Evolutionary conservation across 1,139 yeast species (phyloP).

Genomic region (Kurtzmaniella quercitrusa): DNA sequence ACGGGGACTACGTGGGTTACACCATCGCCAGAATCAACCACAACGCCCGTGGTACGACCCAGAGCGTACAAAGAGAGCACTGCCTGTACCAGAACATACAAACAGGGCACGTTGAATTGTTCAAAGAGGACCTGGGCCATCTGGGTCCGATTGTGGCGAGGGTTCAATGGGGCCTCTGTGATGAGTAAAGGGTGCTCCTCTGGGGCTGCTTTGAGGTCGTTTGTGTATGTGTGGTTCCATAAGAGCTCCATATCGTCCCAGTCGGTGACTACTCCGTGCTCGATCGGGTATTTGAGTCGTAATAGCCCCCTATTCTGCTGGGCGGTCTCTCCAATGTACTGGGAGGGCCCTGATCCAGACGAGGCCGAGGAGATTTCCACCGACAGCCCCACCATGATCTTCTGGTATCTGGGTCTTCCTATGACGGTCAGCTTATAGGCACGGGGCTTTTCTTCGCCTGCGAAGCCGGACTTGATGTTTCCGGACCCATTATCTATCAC

Average conservation of each 20-base stretch:
- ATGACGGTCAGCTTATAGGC: slow-evolving; percentile 49
- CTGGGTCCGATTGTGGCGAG: slow-evolving; percentile 61
- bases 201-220: slow-evolving; percentile 49
- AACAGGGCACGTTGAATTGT: slow-evolving; percentile 79
- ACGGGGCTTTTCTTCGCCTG: slow-evolving; percentile 84
- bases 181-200: slow-evolving; percentile 61
- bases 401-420: slow-evolving; percentile 80
- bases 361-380: slow-evolving; percentile 25
- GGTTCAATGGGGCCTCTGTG: slow-evolving; percentile 89
- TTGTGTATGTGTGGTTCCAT: slow-evolving; percentile 63
- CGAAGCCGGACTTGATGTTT: slow-evolving; percentile 82
- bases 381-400: slow-evolving; percentile 80
- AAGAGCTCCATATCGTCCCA: slow-evolving; percentile 85
- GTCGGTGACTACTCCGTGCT: slow-evolving; percentile 74
- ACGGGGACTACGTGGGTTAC: slow-evolving; percentile 87
- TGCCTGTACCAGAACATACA: slow-evolving; percentile 81
- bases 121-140: slow-evolving; percentile 82
- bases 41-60: slow-evolving; percentile 89
- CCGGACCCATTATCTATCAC: slow-evolving; percentile 96
- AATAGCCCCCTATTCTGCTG: slow-evolving; percentile 74
- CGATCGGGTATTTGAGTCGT: slow-evolving; percentile 65
- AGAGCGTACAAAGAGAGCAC: slow-evolving; percentile 81
- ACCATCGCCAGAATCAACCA: slow-evolving; percentile 89
- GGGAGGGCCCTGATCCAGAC: slow-evolving; percentile 19
- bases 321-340: slow-evolving; percentile 72